Base-by-base conservation (phyloP, 176 grass and related monocot species). In the Raddia guianensis region DNA sequence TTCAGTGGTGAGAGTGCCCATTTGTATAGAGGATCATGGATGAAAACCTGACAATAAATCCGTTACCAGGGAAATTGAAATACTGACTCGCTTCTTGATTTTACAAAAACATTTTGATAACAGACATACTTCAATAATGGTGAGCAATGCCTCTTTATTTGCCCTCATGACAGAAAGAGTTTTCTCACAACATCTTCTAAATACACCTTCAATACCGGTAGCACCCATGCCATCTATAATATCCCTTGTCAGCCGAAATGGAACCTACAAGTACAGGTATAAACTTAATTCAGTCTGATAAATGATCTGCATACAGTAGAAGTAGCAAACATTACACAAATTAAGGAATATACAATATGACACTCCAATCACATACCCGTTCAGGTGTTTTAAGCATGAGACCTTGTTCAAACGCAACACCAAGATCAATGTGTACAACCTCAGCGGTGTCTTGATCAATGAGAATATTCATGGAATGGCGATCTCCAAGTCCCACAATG, bases 1-100 rank as follows among this genome's bases (percentile, higher is more conserved):
- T 98, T 98, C 70, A 94, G 71, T 62, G 95, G 95, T 68, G 95
- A 98, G 68, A 98, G 95, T 55, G 95, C 95, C 95, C 95, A 98
- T 85, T 98, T 98, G 86, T 98, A 98, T n/a, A 98, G 75, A 44
- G 95, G 95, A 68, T 98, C 92, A 87, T 98, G 95, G 64, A 98
- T 83, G 74, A 98, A 98, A 65, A 94, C 92, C 94, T 89, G 77
- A 33, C 20, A 89, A 70, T 69, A 43, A 19, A 72, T 84, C 12
- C 56, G 32, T 35, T 76, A 75, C 70, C 32, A 84, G 50, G 14
- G n/a, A 74, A 71, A 52, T 20, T 74, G 35, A 55, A 79, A 79
- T 49, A 63, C 9, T 21, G 11, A 76, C 58, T 14, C n/a, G 55
- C 20, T 13, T 57, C 48, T 34, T 42, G 61, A 61, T 47, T 63